Base-by-base conservation (phyloP, 2,329 filamentous ascomycete species). In the Pyricularia grisea region DNA sequence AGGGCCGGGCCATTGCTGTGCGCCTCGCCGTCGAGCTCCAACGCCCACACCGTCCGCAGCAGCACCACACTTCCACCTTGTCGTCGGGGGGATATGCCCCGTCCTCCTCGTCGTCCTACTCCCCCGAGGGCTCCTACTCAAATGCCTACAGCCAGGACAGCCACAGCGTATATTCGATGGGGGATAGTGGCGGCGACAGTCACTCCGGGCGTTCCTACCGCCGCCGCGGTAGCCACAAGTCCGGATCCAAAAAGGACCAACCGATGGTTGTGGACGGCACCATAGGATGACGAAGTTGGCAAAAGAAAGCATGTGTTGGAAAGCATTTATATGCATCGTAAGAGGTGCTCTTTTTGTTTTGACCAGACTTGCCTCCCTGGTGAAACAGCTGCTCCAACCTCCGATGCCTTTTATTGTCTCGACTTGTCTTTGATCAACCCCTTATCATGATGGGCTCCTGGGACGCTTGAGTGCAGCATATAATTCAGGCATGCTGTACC, bases 221-320 rank as follows among this genome's bases (percentile, higher is more conserved):
- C 28, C 67, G 67, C 28, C 28, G 66, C 66, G 66, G 66, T 27
- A 31, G 14, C 66, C 50, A 31, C 50, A 63, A 63, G 36, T 30
- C 27, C 58, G 66, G 30, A 28, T 60, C 27, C n/a, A 30, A 14
- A 20, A 17, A 20, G 20, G 25, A 28, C 27, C 67, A 28, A 20
- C 65, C 69, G 25, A 66, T 72, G 12, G 69, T 72, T 9, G 71
- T 70, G 11, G 71, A 72, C 14, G 71, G 71, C 60, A 69, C 9
- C 66, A 68, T 30, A 61, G 70, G 60, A 28, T 63, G 14, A n/a
- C n/a, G n/a, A n/a, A 63, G 25, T 36, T 14, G 12, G 9, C 4
- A 14, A 25, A 25, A 23, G 28, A 25, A 23, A 25, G n/a, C 55
- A n/a, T n/a, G 17, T 58, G 55, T n/a, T n/a, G 23, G 42, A 55